Conservation (phyloP, 352 stramenopile species). For the Peronosclerospora sorghi region DNA sequence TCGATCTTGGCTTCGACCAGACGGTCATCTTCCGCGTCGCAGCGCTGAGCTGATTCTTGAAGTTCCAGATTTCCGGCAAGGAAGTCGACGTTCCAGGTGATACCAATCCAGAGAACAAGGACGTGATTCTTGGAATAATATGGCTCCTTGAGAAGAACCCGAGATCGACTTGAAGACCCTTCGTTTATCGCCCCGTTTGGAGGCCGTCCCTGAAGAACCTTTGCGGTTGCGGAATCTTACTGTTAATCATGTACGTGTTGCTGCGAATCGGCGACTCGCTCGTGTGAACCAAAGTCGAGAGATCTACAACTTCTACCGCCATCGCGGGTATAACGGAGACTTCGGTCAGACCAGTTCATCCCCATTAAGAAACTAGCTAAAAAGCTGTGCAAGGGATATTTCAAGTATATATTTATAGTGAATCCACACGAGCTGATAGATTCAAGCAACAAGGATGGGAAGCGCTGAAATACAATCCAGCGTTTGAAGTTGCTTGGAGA, state of each 20-base stretch:
- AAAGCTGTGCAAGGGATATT: neutral
- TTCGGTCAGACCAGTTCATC: neutral
- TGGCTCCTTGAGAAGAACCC: neutral
- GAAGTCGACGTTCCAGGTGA: neutral
- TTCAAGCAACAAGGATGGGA: slow-evolving; percentile 6
- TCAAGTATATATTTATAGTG: slow-evolving; percentile 1
- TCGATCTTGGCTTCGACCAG: slow-evolving; percentile 3
- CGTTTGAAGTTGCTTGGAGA: neutral
- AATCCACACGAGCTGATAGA: slow-evolving; percentile 2
- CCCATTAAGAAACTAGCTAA: neutral
- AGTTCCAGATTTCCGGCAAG: slow-evolving; percentile 1
- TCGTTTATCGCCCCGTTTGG: neutral
- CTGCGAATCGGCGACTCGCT: neutral
- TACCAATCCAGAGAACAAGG: neutral
- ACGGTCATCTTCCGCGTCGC: neutral
- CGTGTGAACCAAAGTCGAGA: neutral
- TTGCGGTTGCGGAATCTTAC: neutral
- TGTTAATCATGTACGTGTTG: neutral
- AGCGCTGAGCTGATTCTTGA: neutral
- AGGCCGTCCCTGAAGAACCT: neutral
- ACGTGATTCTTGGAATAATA: neutral
- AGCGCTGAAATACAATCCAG: neutral
- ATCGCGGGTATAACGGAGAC: neutral
- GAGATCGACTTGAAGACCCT: neutral
- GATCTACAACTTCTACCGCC: neutral